Evolutionary conservation across 2,329 filamentous ascomycete genomes (phyloP).

Genomic region (Apiospora kogelbergensis): DNA sequence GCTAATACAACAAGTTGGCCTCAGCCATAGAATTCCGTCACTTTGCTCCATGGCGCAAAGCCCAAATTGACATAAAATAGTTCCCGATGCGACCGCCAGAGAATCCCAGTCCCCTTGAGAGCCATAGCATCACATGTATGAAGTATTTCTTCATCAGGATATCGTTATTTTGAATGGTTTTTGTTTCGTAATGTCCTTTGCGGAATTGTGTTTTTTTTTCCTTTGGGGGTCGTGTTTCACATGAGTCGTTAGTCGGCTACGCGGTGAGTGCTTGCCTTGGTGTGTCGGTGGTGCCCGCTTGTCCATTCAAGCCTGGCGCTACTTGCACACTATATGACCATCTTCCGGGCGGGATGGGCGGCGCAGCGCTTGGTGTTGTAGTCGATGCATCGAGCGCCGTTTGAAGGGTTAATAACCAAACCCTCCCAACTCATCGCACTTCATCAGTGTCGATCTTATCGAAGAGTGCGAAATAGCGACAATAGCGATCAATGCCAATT

Average conservation of each 20-base stretch:
- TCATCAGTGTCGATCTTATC: not conserved
- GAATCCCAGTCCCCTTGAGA: not conserved
- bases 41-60: not conserved
- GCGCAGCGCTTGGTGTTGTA: not conserved
- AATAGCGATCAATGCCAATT: not conserved
- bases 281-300: not conserved
- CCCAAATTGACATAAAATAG: not conserved
- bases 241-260: not conserved
- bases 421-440: not conserved
- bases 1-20: not conserved
- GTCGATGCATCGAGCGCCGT: not conserved
- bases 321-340: not conserved
- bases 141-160: constrained; percentile 3
- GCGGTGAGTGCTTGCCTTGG: not conserved
- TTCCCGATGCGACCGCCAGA: not conserved
- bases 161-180: not conserved
- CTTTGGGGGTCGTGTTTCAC: not conserved
- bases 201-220: not conserved
- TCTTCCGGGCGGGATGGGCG: not conserved
- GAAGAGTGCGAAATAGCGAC: not conserved
- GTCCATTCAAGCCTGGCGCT: not conserved
- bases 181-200: not conserved
- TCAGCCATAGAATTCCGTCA: not conserved
- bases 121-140: not conserved
- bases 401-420: not conserved